Conservation (phyloP, 306 rosid species). For the Rubus parviflorus region DNA sequence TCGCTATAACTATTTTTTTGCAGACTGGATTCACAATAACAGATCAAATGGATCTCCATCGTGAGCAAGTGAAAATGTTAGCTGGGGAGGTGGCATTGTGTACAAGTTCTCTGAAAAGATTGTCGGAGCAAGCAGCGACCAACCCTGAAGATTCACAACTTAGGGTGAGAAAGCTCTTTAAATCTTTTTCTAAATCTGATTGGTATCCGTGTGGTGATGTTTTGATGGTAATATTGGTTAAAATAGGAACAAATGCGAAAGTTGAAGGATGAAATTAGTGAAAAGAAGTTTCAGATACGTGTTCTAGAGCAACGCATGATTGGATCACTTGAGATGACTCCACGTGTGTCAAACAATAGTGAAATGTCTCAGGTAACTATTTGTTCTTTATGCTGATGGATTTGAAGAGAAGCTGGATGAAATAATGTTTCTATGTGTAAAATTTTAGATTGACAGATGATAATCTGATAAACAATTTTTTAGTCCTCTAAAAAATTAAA, state of each 20-base stretch:
- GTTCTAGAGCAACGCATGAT: slow-evolving; percentile 79
- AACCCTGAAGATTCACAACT: slow-evolving; percentile 66
- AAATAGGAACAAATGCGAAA: slow-evolving; percentile 63
- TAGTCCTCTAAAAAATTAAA: not conserved
- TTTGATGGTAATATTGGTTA: slow-evolving; percentile 31
- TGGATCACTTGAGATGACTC: slow-evolving; percentile 57
- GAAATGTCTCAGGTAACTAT: slow-evolving; percentile 67
- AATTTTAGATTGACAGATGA: not conserved
- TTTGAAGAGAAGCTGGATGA: slow-evolving; percentile 12
- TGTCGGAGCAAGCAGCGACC: slow-evolving; percentile 65
- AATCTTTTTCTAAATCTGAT: slow-evolving; percentile 17
- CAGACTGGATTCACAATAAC: slow-evolving; percentile 81
- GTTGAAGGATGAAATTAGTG: slow-evolving; percentile 73
- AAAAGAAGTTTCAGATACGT: slow-evolving; percentile 73
- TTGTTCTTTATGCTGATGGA: slow-evolving; percentile 1
- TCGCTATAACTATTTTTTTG: slow-evolving; percentile 26
- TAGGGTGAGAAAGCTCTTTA: slow-evolving; percentile 48
- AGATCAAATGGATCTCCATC: slow-evolving; percentile 88
- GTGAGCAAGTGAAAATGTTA: slow-evolving; percentile 85
- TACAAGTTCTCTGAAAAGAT: slow-evolving; percentile 79
- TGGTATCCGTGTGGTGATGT: slow-evolving; percentile 21
- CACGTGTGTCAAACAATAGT: slow-evolving; percentile 44
- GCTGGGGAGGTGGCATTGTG: slow-evolving; percentile 90
- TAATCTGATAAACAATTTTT: slow-evolving; percentile 6
- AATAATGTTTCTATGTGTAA: slow-evolving; percentile 4